Evolutionary conservation across 2,329 filamentous ascomycete species (phyloP).

Genomic region (Xylaria arbuscula): DNA sequence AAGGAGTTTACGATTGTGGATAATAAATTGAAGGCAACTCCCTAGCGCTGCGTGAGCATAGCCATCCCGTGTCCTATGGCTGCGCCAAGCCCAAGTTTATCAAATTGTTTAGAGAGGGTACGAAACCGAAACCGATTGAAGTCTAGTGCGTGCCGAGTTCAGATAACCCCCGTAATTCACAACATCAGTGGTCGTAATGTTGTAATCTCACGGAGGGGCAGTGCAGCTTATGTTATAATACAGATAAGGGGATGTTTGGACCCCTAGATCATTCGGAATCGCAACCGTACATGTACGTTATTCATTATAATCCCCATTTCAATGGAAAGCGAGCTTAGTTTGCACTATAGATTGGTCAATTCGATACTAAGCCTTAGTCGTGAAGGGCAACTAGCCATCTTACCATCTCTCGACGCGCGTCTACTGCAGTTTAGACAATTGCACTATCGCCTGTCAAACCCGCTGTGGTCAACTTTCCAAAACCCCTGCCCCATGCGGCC

Average conservation of each 20-base stretch:
- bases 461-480: slow-evolving; percentile 11
- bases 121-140: slow-evolving; percentile 27
- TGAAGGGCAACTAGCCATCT: background rate
- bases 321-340: too few relatives aligned
- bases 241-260: background rate
- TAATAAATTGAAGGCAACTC: background rate
- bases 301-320: background rate
- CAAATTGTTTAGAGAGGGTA: slow-evolving; percentile 20
- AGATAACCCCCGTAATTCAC: background rate
- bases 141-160: background rate
- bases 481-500: slow-evolving; percentile 26
- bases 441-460: background rate
- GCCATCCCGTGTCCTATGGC: background rate
- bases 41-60: slow-evolving; percentile 3
- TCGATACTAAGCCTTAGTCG: background rate
- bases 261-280: background rate
- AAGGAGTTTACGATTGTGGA: background rate
- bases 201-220: slow-evolving; percentile 15
- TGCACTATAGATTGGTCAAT: background rate
- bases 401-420: slow-evolving; percentile 19
- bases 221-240: background rate
- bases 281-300: background rate
- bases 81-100: slow-evolving; percentile 27
- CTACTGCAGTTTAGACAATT: background rate
- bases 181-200: slow-evolving; percentile 26